Conservation (phyloP, 768 basidiomycete species). For the Rickenella mellea region DNA sequence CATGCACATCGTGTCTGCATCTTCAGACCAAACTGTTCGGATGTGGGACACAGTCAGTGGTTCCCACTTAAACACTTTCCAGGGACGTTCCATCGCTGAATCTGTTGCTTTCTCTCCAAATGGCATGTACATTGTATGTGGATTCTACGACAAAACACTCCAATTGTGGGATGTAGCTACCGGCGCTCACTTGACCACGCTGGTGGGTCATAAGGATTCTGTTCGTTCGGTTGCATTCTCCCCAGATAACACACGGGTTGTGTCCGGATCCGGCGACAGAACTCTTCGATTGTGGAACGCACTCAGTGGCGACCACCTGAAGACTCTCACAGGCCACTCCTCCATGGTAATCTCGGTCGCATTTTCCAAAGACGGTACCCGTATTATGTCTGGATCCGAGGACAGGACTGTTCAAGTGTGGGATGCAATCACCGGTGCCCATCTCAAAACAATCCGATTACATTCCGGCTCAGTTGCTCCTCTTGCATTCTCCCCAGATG, state of each 20-base stretch:
- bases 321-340: slow-evolving; percentile 5
- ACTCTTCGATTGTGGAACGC: slow-evolving; percentile 21
- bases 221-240: slow-evolving; percentile 19
- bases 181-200: slow-evolving; percentile 11
- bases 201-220: slow-evolving; percentile 12
- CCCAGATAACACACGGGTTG: slow-evolving; percentile 17
- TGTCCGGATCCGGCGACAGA: slow-evolving; percentile 22
- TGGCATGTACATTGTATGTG: slow-evolving; percentile 18
- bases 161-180: slow-evolving; percentile 17
- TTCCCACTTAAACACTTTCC: too few relatives aligned
- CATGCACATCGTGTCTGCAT: too few relatives aligned
- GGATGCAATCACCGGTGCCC: slow-evolving; percentile 19
- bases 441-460: slow-evolving; percentile 13
- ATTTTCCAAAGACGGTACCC: slow-evolving; percentile 19
- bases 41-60: too few relatives aligned
- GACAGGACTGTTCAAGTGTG: slow-evolving; percentile 21
- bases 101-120: slow-evolving; percentile 21
- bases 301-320: slow-evolving; percentile 11
- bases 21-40: too few relatives aligned
- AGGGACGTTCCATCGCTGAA: too few relatives aligned
- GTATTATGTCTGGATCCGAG: slow-evolving; percentile 17
- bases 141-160: slow-evolving; percentile 19
- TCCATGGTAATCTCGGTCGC: slow-evolving; percentile 9
- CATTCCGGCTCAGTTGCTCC: slow-evolving; percentile 20
- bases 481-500: slow-evolving; percentile 20